Conservation (phyloP, 1,139 yeast genomes). For the Ogataea hybrid region DNA sequence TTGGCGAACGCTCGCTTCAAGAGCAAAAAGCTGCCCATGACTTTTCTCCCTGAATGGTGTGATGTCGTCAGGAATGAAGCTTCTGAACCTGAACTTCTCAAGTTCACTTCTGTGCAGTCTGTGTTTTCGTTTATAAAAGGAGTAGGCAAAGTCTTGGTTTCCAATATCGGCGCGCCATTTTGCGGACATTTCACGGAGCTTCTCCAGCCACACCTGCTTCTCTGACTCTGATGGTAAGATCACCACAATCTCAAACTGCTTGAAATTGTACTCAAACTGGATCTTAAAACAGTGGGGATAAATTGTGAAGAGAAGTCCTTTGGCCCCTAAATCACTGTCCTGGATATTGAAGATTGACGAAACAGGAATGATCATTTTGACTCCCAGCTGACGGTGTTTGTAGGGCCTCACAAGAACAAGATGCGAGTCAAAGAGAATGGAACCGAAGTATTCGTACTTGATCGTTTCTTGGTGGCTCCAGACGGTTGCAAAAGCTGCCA, state of each 20-base stretch:
- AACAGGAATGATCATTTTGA: constrained; percentile 50
- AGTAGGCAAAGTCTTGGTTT: constrained; percentile 19
- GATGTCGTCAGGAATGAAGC: constrained; percentile 15
- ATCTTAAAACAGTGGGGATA: constrained; percentile 41
- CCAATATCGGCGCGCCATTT: constrained; percentile 14
- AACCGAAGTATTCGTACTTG: constrained; percentile 35
- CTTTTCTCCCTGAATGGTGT: constrained; percentile 11
- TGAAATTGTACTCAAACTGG: constrained; percentile 41
- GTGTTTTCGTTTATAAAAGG: constrained; percentile 13
- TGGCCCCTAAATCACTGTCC: constrained; percentile 23
- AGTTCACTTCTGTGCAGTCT: constrained; percentile 4
- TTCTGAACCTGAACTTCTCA: constrained; percentile 11
- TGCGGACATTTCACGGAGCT: constrained; percentile 10
- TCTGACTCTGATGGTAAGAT: constrained; percentile 39
- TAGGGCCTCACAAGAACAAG: constrained; percentile 35
- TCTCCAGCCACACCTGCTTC: constrained; percentile 40
- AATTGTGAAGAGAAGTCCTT: constrained; percentile 38
- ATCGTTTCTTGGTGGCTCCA: constrained; percentile 37
- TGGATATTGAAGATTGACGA: constrained; percentile 30
- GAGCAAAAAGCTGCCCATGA: constrained; percentile 7
- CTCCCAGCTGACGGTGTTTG: constrained; percentile 30
- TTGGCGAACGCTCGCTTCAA: constrained; percentile 7
- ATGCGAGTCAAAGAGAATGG: constrained; percentile 51
- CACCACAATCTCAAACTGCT: constrained; percentile 47
- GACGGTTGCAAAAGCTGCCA: constrained; percentile 38